phyloP scores from a whole-genome alignment of 116 monocot genomes.

The Zostera marina region DNA sequence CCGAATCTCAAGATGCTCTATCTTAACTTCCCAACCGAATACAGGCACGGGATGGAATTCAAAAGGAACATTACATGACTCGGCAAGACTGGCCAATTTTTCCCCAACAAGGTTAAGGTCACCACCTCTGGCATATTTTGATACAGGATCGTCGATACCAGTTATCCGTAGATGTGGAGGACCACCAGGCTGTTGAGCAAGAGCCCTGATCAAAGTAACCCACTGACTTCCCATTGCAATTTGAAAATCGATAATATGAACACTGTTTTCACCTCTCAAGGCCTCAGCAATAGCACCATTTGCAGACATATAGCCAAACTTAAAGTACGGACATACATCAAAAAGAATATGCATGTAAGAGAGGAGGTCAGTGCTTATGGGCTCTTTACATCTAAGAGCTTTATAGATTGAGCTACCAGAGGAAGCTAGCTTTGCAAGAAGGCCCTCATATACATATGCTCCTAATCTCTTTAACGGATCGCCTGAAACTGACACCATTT shows the following conservation, averaged over 20 bases:
- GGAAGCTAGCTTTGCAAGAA: conserved; percentile 54
- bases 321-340: conserved; percentile 68
- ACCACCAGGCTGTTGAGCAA: conserved; percentile 69
- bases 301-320: conserved; percentile 93
- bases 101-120: conserved; percentile 66
- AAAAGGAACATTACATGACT: conserved; percentile 54
- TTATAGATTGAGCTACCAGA: conserved; percentile 87
- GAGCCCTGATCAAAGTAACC: conserved; percentile 74
- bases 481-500: conserved; percentile 82
- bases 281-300: conserved; percentile 98
- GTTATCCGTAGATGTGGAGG: conserved; percentile 70
- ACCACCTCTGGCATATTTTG: conserved; percentile 68
- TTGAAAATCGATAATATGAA: conserved; percentile 95
- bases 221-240: conserved; percentile 86
- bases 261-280: conserved; percentile 40
- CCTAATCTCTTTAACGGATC: conserved; percentile 67
- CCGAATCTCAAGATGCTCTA: conserved; percentile 32
- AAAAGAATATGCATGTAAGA: conserved; percentile 90
- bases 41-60: conserved; percentile 54
- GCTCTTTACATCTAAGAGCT: conserved; percentile 73
- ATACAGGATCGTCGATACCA: conserved; percentile 71
- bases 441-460: conserved; percentile 79
- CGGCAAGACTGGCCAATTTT: conserved; percentile 39
- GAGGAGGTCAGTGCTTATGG: conserved; percentile 56
- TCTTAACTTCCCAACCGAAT: conserved; percentile 38